These are phyloP conservation scores for Psilocybe cyanescens DNA, from an alignment of 768 basidiomycete genomes.

Conservation along the genomic window DNA sequence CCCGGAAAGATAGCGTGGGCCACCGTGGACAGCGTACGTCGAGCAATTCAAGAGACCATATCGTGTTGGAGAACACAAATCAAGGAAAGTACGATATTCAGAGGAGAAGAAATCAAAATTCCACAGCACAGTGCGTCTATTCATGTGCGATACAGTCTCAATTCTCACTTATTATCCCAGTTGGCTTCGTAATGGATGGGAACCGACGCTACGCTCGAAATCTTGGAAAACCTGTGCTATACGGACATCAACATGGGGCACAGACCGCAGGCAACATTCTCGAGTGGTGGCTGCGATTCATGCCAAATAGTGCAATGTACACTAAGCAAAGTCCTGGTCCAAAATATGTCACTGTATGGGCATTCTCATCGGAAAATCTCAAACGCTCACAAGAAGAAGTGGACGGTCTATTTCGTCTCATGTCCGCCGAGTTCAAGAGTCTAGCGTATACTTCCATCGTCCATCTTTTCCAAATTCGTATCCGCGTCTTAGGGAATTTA, in stretches of 20 bases:
- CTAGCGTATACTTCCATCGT: conserved; percentile 1
- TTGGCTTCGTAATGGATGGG: conserved; percentile 6
- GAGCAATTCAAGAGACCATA: neutral
- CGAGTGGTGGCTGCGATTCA: conserved; percentile 6
- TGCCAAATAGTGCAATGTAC: neutral
- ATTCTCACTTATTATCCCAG: neutral
- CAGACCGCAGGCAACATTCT: neutral
- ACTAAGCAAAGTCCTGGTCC: neutral
- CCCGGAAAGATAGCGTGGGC: neutral
- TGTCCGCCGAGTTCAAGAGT: neutral
- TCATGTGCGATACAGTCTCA: neutral
- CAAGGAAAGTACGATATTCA: conserved; percentile 1
- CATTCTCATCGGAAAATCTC: conserved; percentile 4
- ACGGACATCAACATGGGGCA: conserved; percentile 1
- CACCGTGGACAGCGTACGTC: neutral
- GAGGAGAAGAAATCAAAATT: neutral
- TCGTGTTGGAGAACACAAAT: neutral
- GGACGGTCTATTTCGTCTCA: neutral
- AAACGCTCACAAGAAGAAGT: neutral
- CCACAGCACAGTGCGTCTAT: neutral
- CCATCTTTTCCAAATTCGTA: conserved; percentile 2
- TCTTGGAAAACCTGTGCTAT: neutral
- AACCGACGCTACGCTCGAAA: conserved; percentile 1
- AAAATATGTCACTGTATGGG: conserved; percentile 1
- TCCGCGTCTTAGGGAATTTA: neutral